Percentiles rank a stretch among this genome's conserved stretches.
These are phyloP conservation scores for Tuber melanosporum DNA, from an alignment of 495 filamentous ascomycete species.

Conservation along the genomic window DNA sequence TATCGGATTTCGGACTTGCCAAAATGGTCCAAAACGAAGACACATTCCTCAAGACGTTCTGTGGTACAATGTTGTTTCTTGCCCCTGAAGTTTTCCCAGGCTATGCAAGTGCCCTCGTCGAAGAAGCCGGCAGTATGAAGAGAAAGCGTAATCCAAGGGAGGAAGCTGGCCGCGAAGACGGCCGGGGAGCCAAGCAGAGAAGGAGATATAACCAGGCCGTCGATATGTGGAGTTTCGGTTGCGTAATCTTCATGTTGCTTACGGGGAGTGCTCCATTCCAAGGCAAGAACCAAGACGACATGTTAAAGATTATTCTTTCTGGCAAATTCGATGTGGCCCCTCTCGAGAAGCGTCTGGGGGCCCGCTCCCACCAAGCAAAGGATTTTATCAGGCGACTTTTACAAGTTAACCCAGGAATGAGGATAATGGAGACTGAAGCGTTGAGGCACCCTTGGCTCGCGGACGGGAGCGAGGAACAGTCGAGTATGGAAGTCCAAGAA, in stretches of 20 bases:
- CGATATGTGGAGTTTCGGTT: constrained; percentile 91
- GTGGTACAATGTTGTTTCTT: constrained; percentile 90
- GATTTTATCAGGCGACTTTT: constrained; percentile 34
- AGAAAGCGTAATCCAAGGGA: constrained; percentile 35
- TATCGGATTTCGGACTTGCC: constrained; percentile 92
- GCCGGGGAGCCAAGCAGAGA: constrained; percentile 45
- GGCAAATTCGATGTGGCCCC: constrained; percentile 19
- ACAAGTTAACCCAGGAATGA: constrained; percentile 33
- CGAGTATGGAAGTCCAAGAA: constrained; percentile 26
- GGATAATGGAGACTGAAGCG: constrained; percentile 39
- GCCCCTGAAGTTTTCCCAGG: constrained; percentile 92
- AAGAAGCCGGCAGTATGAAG: constrained; percentile 25
- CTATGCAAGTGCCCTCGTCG: constrained; percentile 46
- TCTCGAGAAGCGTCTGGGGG: constrained; percentile 27
- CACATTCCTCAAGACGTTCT: constrained; percentile 92
- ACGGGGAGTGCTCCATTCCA: constrained; percentile 70
- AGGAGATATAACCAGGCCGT: constrained; percentile 76
- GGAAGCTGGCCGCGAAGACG: constrained; percentile 46
- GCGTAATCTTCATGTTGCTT: constrained; percentile 77
- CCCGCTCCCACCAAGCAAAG: constrained; percentile 22
- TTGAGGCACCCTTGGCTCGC: constrained; percentile 34
- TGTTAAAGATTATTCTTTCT: constrained; percentile 27
- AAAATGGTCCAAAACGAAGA: constrained; percentile 82
- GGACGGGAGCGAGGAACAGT: constrained; percentile 16
- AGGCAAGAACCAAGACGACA: constrained; percentile 49